Evolutionary conservation across 768 basidiomycete genomes (phyloP), one percentile per base, ranked within the genome.

Genomic region (Serendipita sp.): DNA sequence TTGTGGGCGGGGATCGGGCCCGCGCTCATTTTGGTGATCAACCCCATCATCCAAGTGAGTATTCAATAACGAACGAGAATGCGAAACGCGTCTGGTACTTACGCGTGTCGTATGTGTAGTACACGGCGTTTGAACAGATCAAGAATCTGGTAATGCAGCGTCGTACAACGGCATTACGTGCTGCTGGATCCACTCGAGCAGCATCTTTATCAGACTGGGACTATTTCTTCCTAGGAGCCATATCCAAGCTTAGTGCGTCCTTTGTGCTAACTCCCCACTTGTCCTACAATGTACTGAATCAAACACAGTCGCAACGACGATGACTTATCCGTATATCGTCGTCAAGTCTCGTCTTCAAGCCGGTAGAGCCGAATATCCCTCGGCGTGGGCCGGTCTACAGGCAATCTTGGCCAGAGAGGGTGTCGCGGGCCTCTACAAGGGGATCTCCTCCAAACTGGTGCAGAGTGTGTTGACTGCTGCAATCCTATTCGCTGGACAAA

Each of bases 1-100:
- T 86, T 99, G 72, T 96, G 89, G 86, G 81, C 91, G 52, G 95
- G 95, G 13, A 81, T 99, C 44, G 91, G 91, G 0, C 93, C 95
- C 2, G 93, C 93, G n/a, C 78, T 99, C 58, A 80, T 92, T 34
- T 79, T 98, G 51, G 95, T 97, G 68, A 82, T 91, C 67, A 99
- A 99, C 74, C 95, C 95, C 15, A 88, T 99, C 36, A 80, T 98
- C n/a, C 79, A 79, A 71, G 75, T 75, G 34, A 60, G 70, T 64
- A 44, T 38, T 66, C 44, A 47, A 35, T 64, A 34, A 23, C 44
- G n/a, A 15, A 10, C 32, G 23, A 23, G 23, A 7, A 3, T 54
- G 38, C 44, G 63, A 54, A 38, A 35, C 64, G 46, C 41, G 15
- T 8, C n/a, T 52, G 18, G 13, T 10, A 58, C 30, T 47, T 35